Evolutionary conservation across 176 grass and related monocot species (phyloP).

Genomic region (Oryza meyeriana): DNA sequence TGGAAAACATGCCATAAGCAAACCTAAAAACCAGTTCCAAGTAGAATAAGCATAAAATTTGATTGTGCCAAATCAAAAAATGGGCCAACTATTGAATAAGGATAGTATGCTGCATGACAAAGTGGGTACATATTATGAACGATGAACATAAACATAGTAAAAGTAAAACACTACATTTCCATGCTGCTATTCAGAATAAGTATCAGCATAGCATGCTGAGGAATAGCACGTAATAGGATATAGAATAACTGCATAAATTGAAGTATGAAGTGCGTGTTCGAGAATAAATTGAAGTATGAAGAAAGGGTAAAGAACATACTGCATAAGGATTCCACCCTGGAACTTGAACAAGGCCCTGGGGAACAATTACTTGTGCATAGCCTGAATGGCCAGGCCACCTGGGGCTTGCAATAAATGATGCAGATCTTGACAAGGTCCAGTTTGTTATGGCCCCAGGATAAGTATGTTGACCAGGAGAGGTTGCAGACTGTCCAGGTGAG

Average conservation of each 20-base stretch:
- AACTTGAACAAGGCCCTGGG: slow-evolving; percentile 84
- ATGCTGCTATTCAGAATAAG: background rate
- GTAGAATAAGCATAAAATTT: background rate
- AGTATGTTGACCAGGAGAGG: slow-evolving; percentile 61
- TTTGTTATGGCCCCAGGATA: slow-evolving; percentile 55
- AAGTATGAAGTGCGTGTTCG: too few species aligned
- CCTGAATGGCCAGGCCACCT: slow-evolving; percentile 90
- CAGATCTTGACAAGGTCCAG: slow-evolving; percentile 62
- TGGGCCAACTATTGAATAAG: background rate
- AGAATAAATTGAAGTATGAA: too few species aligned
- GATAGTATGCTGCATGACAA: background rate
- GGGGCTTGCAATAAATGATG: slow-evolving; percentile 82
- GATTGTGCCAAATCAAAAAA: slow-evolving; percentile 2
- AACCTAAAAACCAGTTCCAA: background rate
- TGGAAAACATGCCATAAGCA: background rate
- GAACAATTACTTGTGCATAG: slow-evolving; percentile 87
- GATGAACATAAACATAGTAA: background rate
- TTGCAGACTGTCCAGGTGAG: slow-evolving; percentile 61
- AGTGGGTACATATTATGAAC: background rate
- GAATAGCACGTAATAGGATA: background rate
- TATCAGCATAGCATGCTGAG: background rate
- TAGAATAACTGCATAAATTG: slow-evolving; percentile 6
- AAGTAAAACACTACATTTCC: background rate
- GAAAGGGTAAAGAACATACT: slow-evolving; percentile 51
- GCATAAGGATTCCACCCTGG: slow-evolving; percentile 79